These are phyloP conservation scores for Glycine tomentella DNA, from an alignment of 306 rosid genomes.

Conservation along the genomic window DNA sequence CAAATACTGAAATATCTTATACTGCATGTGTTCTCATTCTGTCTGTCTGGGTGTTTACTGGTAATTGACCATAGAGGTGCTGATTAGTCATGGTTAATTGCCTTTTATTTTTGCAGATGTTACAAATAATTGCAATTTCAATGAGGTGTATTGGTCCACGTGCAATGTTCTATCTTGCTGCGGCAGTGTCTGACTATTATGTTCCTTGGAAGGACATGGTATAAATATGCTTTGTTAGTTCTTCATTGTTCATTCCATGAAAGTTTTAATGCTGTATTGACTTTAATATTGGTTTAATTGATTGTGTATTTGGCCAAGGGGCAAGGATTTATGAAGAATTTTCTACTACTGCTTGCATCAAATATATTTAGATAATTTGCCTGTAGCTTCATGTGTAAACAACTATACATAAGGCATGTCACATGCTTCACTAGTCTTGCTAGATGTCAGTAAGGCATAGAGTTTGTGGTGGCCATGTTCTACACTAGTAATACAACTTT, in stretches of 20 bases:
- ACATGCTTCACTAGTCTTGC: background rate
- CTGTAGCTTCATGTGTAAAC: conserved; percentile 15
- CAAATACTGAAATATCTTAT: conserved; percentile 21
- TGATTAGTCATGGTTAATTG: conserved; percentile 17
- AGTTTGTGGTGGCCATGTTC: background rate
- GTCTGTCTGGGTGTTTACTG: conserved; percentile 14
- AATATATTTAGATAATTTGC: conserved; percentile 9
- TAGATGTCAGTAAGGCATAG: background rate
- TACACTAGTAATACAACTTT: background rate
- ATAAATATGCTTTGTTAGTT: conserved; percentile 46
- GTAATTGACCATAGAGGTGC: conserved; percentile 15
- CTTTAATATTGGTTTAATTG: conserved; percentile 28
- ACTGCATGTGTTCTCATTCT: background rate
- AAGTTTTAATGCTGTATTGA: conserved; percentile 6
- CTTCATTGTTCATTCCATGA: conserved; percentile 35
- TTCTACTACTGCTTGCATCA: conserved; percentile 17
- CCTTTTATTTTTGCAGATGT: conserved; percentile 63
- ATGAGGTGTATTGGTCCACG: conserved; percentile 61
- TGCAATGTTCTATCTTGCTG: conserved; percentile 91
- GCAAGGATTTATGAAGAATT: conserved; percentile 14
- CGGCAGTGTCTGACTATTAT: conserved; percentile 93
- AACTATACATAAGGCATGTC: conserved; percentile 13
- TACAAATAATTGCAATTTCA: conserved; percentile 67
- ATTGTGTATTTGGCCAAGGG: conserved; percentile 23
- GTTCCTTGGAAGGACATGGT: conserved; percentile 99